Conservation (phyloP, 257 asterid genomes). For the Solanum dulcamara region DNA sequence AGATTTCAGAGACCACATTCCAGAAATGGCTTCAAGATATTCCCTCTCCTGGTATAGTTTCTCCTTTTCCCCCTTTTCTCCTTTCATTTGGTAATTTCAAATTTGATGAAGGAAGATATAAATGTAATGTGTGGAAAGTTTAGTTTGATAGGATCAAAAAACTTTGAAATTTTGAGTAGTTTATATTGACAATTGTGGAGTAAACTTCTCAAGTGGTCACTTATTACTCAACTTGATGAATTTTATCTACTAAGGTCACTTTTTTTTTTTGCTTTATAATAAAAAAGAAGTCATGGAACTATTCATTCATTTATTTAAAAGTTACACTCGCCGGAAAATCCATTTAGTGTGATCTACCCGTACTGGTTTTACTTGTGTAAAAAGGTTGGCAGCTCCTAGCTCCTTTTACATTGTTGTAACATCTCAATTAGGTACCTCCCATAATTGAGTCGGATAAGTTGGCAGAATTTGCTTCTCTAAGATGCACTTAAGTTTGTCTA, state of each 20-base stretch:
- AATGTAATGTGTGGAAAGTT: background rate
- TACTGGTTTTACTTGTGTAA: background rate
- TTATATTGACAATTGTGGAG: background rate
- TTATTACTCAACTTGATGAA: background rate
- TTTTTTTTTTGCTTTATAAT: background rate
- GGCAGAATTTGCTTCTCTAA: background rate
- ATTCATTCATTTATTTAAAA: background rate
- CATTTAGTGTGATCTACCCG: background rate
- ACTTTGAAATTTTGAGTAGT: background rate
- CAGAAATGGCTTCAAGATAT: slow-evolving; percentile 69
- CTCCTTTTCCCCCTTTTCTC: background rate
- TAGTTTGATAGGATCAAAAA: background rate
- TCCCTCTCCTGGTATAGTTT: slow-evolving; percentile 59
- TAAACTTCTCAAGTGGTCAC: background rate
- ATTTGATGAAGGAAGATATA: background rate
- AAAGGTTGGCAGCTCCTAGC: background rate
- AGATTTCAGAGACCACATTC: slow-evolving; percentile 62
- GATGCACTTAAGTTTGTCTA: background rate
- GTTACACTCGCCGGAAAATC: background rate
- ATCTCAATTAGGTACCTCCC: background rate
- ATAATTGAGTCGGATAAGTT: background rate
- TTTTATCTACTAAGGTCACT: background rate
- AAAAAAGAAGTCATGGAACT: background rate
- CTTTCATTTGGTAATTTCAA: background rate
- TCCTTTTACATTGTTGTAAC: background rate